phyloP scores from a whole-genome alignment of 2,329 filamentous ascomycete species.

The Beauveria pseudobassiana region DNA sequence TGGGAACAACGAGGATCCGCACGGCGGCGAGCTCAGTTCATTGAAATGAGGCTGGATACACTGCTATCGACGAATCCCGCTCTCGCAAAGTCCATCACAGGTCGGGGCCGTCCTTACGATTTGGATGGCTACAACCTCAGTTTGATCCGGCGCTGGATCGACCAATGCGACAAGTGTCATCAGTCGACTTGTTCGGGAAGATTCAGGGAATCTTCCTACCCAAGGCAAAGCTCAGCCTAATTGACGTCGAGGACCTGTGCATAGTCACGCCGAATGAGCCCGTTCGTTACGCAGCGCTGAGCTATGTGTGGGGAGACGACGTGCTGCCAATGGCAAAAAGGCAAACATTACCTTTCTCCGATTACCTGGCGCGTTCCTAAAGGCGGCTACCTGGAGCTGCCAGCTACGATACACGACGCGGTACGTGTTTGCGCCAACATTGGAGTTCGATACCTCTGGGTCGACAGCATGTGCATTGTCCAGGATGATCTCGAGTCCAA shows the following conservation, averaged over 20 bases:
- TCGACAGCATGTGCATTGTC: constrained; percentile 13
- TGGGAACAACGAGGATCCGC: neutral
- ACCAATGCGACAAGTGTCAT: constrained; percentile 8
- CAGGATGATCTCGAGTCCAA: constrained; percentile 8
- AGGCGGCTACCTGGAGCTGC: constrained; percentile 3
- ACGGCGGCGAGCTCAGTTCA: neutral
- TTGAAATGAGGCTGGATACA: neutral
- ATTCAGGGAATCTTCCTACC: neutral
- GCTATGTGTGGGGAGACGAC: constrained; percentile 8
- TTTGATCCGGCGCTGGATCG: constrained; percentile 8
- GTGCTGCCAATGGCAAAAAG: neutral
- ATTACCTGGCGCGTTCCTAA: neutral
- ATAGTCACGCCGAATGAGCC: constrained; percentile 4
- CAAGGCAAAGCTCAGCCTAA: constrained; percentile 2
- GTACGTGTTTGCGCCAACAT: constrained; percentile 6
- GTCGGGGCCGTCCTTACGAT: constrained; percentile 8
- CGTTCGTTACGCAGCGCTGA: constrained; percentile 10
- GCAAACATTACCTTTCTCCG: neutral
- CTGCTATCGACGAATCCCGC: constrained; percentile 7
- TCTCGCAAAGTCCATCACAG: neutral
- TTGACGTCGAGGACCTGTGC: constrained; percentile 10
- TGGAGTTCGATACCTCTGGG: constrained; percentile 12
- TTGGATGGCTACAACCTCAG: neutral
- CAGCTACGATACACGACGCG: constrained; percentile 8
- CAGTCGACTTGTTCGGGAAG: neutral